Evolutionary conservation across 352 stramenopile species (phyloP).

Genomic region (Globisporangium nunn): DNA sequence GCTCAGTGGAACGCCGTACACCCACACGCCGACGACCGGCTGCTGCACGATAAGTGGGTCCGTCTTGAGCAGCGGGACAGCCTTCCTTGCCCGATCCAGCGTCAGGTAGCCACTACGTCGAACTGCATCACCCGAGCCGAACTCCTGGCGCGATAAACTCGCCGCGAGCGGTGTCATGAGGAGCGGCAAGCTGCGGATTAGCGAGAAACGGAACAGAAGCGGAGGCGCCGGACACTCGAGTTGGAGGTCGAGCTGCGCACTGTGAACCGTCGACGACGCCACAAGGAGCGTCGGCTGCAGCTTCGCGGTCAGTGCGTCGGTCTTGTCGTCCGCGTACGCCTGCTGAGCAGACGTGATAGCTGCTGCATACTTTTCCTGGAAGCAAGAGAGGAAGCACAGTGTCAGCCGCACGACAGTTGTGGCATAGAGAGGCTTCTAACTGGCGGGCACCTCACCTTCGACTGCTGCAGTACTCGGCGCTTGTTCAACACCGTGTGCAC

Average conservation of each 20-base stretch:
- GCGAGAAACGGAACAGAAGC: conserved; percentile 40
- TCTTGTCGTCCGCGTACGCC: conserved; percentile 29
- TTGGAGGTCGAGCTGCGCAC: conserved; percentile 36
- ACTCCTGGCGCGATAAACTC: conserved; percentile 51
- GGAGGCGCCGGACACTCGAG: conserved; percentile 29
- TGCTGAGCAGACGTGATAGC: conserved; percentile 23
- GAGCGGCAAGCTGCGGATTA: conserved; percentile 65
- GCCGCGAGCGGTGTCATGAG: conserved; percentile 68
- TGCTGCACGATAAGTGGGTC: conserved; percentile 63
- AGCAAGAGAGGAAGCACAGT: neutral
- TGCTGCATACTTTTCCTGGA: conserved; percentile 23
- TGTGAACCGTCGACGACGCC: conserved; percentile 24
- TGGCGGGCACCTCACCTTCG: neutral
- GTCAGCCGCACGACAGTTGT: neutral
- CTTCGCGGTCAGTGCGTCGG: conserved; percentile 24
- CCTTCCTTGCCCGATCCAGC: conserved; percentile 67
- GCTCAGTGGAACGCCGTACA: conserved; percentile 55
- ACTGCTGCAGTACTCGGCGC: conserved; percentile 8
- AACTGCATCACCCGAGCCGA: conserved; percentile 21
- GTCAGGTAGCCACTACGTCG: conserved; percentile 59
- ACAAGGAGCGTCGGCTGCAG: conserved; percentile 31
- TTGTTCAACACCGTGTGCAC: conserved; percentile 16
- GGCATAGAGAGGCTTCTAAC: neutral
- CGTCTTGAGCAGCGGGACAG: conserved; percentile 61
- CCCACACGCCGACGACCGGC: conserved; percentile 66